A percentile compares a stretch with the other conserved stretches of the same genome.
These are phyloP conservation scores for Termitomyces heimii DNA, from an alignment of 768 basidiomycete genomes.

Conservation along the genomic window DNA sequence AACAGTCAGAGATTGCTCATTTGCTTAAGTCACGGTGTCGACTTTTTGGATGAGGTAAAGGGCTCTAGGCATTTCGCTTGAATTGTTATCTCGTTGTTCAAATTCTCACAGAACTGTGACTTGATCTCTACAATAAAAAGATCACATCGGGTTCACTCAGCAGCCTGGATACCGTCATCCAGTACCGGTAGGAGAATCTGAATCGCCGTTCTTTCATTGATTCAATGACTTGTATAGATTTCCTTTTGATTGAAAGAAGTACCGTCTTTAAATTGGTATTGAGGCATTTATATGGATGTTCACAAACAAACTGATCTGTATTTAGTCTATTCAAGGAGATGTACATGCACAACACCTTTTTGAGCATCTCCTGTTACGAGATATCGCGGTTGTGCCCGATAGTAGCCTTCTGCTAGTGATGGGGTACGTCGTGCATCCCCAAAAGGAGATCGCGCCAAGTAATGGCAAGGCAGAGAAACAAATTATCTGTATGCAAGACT, in stretches of 20 bases:
- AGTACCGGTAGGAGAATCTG: not conserved
- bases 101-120: not conserved
- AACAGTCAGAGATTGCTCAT: constrained; percentile 3
- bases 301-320: not conserved
- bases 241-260: constrained; percentile 9
- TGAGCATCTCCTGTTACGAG: constrained; percentile 5
- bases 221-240: not conserved
- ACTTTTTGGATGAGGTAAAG: constrained; percentile 5
- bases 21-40: constrained; percentile 8
- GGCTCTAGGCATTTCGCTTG: not conserved
- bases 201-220: not conserved
- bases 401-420: constrained; percentile 5
- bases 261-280: constrained; percentile 10
- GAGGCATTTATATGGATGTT: not conserved
- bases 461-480: constrained; percentile 13
- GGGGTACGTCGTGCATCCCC: constrained; percentile 3
- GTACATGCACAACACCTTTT: constrained; percentile 6
- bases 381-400: constrained; percentile 8
- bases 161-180: constrained; percentile 1
- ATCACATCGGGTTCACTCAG: constrained; percentile 9
- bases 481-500: constrained; percentile 9
- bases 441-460: not conserved
- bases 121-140: constrained; percentile 3
- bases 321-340: constrained; percentile 6
- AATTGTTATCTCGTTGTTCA: not conserved